A percentile compares a stretch with the other conserved stretches of the same genome.
These are phyloP conservation scores for Halteria grandinella DNA, from an alignment of 73 alveolate genomes.

Conservation along the genomic window DNA sequence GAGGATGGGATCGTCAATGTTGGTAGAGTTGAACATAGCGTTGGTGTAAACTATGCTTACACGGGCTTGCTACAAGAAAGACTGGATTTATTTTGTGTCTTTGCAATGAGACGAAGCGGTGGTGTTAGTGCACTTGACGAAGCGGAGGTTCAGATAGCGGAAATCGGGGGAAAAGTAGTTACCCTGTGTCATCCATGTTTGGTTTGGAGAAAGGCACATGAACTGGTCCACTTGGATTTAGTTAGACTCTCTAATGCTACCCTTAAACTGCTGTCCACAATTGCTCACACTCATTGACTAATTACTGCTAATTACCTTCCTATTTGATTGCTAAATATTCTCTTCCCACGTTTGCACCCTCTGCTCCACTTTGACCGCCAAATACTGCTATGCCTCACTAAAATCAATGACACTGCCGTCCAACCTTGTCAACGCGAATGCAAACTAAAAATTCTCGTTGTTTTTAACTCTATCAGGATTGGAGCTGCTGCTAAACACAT, in stretches of 20 bases:
- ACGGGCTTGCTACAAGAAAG: neutral
- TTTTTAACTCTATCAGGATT: too few relatives aligned
- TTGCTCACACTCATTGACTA: too few relatives aligned
- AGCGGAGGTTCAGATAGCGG: neutral
- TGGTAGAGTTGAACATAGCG: slow-evolving; percentile 6
- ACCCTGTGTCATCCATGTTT: slow-evolving; percentile 1
- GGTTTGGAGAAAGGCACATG: neutral
- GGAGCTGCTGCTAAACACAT: too few relatives aligned
- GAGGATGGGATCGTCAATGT: neutral
- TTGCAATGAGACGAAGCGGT: neutral
- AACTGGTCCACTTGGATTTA: neutral
- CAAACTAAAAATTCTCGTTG: too few relatives aligned
- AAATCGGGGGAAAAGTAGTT: neutral
- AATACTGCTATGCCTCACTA: too few relatives aligned
- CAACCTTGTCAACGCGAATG: too few relatives aligned
- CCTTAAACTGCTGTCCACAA: too few relatives aligned
- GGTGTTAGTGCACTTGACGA: neutral
- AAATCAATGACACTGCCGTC: too few relatives aligned
- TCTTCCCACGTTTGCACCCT: too few relatives aligned
- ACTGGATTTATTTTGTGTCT: neutral
- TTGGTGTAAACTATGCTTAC: slow-evolving; percentile 3
- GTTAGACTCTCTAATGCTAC: neutral
- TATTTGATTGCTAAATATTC: too few relatives aligned
- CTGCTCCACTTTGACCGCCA: too few relatives aligned
- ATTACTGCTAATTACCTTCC: too few relatives aligned